Percentiles rank a stretch among this genome's conserved stretches.
phyloP scores from a whole-genome alignment of 768 basidiomycete species.

The Hygrophorus pudorinus region DNA sequence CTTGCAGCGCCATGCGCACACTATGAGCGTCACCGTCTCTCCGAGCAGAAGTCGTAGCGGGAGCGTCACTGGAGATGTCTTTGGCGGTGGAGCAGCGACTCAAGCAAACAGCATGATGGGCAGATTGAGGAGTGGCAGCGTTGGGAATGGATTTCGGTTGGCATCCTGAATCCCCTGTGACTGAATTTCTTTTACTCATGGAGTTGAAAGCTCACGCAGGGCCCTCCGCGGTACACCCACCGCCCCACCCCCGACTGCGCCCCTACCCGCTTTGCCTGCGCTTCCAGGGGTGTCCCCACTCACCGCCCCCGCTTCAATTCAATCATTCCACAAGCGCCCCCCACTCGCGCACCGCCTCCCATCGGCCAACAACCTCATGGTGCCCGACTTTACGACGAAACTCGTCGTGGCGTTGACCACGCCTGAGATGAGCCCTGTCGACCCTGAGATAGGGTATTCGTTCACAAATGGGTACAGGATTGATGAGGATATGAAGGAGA shows the following conservation, averaged over 20 bases:
- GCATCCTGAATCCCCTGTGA: constrained; percentile 11
- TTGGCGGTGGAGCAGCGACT: constrained; percentile 16
- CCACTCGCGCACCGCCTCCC: neutral
- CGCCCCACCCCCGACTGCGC: constrained; percentile 27
- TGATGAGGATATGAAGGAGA: constrained; percentile 34
- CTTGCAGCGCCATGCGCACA: constrained; percentile 39
- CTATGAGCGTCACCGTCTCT: constrained; percentile 29
- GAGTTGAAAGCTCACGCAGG: constrained; percentile 16
- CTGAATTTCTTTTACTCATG: neutral
- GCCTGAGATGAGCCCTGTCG: constrained; percentile 3
- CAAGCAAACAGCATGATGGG: constrained; percentile 34
- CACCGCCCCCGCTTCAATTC: constrained; percentile 10
- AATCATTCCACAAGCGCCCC: constrained; percentile 1
- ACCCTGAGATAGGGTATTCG: constrained; percentile 20
- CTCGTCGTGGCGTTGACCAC: neutral
- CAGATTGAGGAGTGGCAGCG: constrained; percentile 49
- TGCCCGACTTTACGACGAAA: neutral
- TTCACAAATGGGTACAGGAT: constrained; percentile 22
- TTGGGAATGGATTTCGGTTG: constrained; percentile 25
- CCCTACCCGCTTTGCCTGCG: constrained; percentile 27
- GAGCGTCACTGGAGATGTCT: constrained; percentile 29
- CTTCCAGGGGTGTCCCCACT: neutral
- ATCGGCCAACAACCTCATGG: neutral
- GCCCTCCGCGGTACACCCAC: constrained; percentile 22
- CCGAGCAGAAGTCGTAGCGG: constrained; percentile 35